These are phyloP conservation scores for Solanum arcanum DNA, from an alignment of 257 asterid species.

Conservation along the genomic window DNA sequence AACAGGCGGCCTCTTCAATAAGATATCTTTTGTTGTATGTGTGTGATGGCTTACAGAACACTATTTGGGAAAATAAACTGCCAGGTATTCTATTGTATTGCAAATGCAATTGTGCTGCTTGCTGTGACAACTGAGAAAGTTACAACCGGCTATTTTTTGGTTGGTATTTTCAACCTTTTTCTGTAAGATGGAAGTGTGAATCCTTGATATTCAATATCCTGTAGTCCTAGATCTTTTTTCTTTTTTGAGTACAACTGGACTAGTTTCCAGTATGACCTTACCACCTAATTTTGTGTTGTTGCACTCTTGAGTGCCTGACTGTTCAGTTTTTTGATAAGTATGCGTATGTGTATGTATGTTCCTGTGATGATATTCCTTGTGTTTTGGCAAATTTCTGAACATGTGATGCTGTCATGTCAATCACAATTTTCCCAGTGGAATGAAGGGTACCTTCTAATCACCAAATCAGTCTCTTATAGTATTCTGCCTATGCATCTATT, in stretches of 20 bases:
- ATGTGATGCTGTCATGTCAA: background rate
- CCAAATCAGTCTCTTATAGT: background rate
- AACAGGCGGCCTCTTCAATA: background rate
- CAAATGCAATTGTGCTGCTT: background rate
- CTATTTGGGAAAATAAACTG: background rate
- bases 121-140: background rate
- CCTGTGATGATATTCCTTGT: background rate
- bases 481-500: background rate
- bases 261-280: background rate
- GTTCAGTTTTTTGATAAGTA: background rate
- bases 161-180: background rate
- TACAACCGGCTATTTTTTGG: background rate
- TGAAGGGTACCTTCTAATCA: background rate
- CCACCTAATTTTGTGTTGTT: background rate
- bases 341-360: background rate
- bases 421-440: background rate
- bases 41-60: background rate
- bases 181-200: background rate
- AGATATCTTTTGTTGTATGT: background rate
- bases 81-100: background rate
- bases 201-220: background rate
- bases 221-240: background rate
- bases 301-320: background rate
- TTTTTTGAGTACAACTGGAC: background rate
- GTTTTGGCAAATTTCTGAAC: background rate